Evolutionary conservation across 345 rosid genomes (phyloP).

Genomic region (Salix viminalis): DNA sequence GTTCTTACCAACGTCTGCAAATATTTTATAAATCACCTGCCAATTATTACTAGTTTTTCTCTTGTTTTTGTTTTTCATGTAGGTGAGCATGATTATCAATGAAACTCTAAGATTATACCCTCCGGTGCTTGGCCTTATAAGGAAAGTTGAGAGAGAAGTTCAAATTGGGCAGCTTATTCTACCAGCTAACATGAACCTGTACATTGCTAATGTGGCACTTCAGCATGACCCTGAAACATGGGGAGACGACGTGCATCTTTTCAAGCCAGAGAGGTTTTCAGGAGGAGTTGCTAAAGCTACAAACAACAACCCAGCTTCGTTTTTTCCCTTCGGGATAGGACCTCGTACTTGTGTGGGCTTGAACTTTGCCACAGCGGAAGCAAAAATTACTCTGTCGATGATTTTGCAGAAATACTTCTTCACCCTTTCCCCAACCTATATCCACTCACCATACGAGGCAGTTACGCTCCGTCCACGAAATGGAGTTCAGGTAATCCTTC

Average conservation of each 20-base stretch:
- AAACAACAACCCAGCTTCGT: constrained; percentile 12
- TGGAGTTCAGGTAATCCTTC: constrained; percentile 32
- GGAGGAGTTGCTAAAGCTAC: constrained; percentile 35
- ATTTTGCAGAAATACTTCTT: constrained; percentile 32
- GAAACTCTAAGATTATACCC: constrained; percentile 18
- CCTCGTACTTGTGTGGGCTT: constrained; percentile 27
- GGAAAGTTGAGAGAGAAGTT: constrained; percentile 10
- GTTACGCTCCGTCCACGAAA: constrained; percentile 19
- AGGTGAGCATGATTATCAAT: constrained; percentile 17
- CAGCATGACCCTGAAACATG: constrained; percentile 24
- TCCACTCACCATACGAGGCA: constrained; percentile 18
- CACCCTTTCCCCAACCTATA: constrained; percentile 31
- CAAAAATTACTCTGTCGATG: constrained; percentile 35
- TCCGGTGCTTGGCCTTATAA: neutral
- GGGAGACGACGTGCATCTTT: constrained; percentile 35
- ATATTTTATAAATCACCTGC: neutral
- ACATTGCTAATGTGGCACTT: constrained; percentile 19
- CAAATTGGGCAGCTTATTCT: constrained; percentile 20
- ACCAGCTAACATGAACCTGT: constrained; percentile 11
- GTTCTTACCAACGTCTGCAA: neutral
- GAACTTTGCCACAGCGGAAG: constrained; percentile 29
- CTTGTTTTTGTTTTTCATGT: neutral
- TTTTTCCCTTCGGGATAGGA: constrained; percentile 36
- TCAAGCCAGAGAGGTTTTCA: constrained; percentile 30
- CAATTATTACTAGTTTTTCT: neutral